Percentiles rank a stretch among this genome's conserved stretches.
These are phyloP conservation scores for Hygrophoropsis aurantiaca DNA, from an alignment of 768 basidiomycete genomes.

Conservation along the genomic window DNA sequence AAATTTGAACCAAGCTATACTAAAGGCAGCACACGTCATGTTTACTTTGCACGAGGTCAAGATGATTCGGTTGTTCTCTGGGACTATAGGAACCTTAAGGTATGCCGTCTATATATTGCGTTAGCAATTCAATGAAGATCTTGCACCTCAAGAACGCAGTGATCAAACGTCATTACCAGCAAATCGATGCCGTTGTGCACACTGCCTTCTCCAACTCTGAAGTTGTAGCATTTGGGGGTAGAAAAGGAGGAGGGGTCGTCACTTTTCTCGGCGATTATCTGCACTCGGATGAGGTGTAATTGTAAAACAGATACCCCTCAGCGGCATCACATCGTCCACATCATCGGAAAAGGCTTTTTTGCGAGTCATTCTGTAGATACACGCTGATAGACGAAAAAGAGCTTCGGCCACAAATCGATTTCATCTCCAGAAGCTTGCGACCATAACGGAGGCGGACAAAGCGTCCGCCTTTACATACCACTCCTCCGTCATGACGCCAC, in stretches of 20 bases:
- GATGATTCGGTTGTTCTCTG: slow-evolving; percentile 46
- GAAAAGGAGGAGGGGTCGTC: slow-evolving; percentile 36
- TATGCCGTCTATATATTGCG: slow-evolving; percentile 20
- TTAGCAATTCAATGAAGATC: slow-evolving; percentile 17
- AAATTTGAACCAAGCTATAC: slow-evolving; percentile 26
- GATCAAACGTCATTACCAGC: slow-evolving; percentile 29
- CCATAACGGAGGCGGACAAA: slow-evolving; percentile 3
- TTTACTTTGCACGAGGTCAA: slow-evolving; percentile 45
- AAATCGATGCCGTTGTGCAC: slow-evolving; percentile 37
- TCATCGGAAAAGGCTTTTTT: too few species aligned
- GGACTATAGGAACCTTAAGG: slow-evolving; percentile 51
- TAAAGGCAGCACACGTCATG: slow-evolving; percentile 40
- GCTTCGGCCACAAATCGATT: too few species aligned
- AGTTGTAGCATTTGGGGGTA: slow-evolving; percentile 41
- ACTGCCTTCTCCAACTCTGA: slow-evolving; percentile 39
- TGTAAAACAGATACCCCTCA: too few species aligned
- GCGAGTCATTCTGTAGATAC: too few species aligned
- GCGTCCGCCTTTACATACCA: not conserved
- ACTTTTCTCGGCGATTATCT: slow-evolving; percentile 38
- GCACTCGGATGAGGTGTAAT: too few species aligned
- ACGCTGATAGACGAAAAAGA: too few species aligned
- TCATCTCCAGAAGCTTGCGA: slow-evolving; percentile 1
- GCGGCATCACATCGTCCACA: too few species aligned
- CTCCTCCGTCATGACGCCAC: not conserved
- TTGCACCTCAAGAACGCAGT: slow-evolving; percentile 33